Evolutionary conservation across 257 asterid species (phyloP), one percentile per base, ranked within the genome.

Genomic region (Capsicum chinense): DNA sequence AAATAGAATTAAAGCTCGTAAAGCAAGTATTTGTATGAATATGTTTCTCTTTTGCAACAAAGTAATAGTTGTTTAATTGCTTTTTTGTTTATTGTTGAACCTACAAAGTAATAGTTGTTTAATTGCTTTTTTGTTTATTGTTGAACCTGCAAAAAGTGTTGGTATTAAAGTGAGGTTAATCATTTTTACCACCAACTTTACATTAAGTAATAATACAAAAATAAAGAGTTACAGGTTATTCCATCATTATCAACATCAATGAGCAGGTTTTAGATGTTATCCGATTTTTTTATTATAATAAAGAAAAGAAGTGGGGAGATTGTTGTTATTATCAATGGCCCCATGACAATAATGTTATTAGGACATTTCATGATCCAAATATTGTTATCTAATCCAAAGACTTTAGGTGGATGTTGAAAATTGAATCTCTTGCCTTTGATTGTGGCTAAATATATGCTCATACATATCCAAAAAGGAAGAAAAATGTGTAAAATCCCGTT

Each of bases 151-250:
- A 83, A 90, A 83, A 90, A 79, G 37, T 85, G 81, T 89, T 84
- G 88, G 83, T 83, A 79, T 56, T 83, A 87, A 85, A 85, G 86
- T 84, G 57, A 89, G 88, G 84, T 84, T 87, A 90, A 89, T 91
- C 89, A 91, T 89, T 91, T 87, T 83, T 83, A 88, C 92, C 94
- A 92, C 94, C 94, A 87, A 88, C 92, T 88, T 83, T 83, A 52
- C 64, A 78, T 78, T 56, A 19, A 13, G 37, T 50, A 52, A 14
- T 14, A 26, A 74, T 21, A 76, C 13, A 26, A 76, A 66, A 35
- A 54, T 86, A 83, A 83, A 85, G 79, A 83, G 81, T 62, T 79
- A 60, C 81, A 74, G 54, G 33, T 83, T 84, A 42, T 52, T 73
- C 87, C 84, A 86, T 88, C 89, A 89, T 85, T 90, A 90, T 84